Evolutionary conservation across 768 basidiomycete species (phyloP), one percentile per base, ranked within the genome.

Genomic region (Amanita brunnescens): DNA sequence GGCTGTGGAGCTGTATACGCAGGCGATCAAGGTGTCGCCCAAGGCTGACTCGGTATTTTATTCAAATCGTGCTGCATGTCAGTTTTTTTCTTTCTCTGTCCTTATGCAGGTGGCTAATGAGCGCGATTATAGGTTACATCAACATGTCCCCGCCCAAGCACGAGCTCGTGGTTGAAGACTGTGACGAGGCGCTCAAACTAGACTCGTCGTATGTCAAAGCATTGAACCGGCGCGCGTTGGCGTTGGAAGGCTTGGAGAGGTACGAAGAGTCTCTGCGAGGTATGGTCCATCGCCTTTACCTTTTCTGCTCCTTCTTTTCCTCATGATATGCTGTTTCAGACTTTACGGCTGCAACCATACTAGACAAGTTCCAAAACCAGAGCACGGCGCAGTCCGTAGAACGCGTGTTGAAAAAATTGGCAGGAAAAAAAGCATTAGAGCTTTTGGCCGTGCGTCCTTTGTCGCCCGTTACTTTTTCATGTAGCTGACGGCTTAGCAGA

Each of bases 1-100:
- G 39, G 87, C 87, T 8, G 76, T 74, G 23, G 74, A 80, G 20
- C 69, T 78, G 50, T 90, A 91, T 70, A 85, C 85, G 9, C 79
- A 77, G 52, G 88, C 88, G 33, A 89, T 91, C 55, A 72, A 77
- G 41, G 74, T 87, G 16, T 74, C 87, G 3, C 83, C 87, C 6
- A 83, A 80, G 63, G 80, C 84, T 6, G 91, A 95, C 61, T 85
- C 96, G 24, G 91, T 97, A 29, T 99, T 86, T 71, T 97, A 83
- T 78, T 91, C 89, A 68, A 99, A 99, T 68, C 85, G 96, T 47
- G 96, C 95, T 35, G 96, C 96, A 55, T 97, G 95, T 91, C 53
- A 51, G 85, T 74, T 5, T 51, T 30, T 18, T 32, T 9, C 16
- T 9, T 18, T 37, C n/a, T 5, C 6, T 14, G 21, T n/a, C 26